Base-by-base conservation (phyloP, 768 basidiomycete species). In the Panaeolus papilionaceus region DNA sequence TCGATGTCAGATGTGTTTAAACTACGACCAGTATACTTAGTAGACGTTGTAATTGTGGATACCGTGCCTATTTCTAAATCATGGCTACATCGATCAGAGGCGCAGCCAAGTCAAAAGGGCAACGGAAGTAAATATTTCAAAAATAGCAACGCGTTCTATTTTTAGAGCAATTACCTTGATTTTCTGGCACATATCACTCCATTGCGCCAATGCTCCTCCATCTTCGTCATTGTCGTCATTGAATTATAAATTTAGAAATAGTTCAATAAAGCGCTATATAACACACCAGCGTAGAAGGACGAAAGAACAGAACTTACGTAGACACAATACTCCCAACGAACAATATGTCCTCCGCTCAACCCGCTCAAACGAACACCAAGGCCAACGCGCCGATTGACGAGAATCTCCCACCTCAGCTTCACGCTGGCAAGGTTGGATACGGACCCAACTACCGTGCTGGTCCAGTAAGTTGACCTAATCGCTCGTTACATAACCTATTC, bases 361-460 rank as follows among this genome's bases (percentile, higher is more conserved):
- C 54, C 20, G 28, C 61, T 62, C 38, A 44, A 65, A 61, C 39
- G 16, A 28, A 28, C 20, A 39, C 23, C 42, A 38, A 54, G 63
- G 7, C 28, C 3, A n/a, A 33, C 38, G 23, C 16, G 23, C 63
- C 63, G 26, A 39, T 28, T 4, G 65, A 68, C 2, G 42, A 26
- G 54, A n/a, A 61, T 61, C 80, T 83, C 61, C 84, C 84, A 9
- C 78, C 80, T 44, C 83, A 85, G 71, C 75, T 66, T 18, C 84
- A 85, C 58, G 81, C 83, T 2, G 84, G 84, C 1, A 74, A 73
- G 28, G 82, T 85, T 9, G 84, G 84, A 0, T 79, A 77, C 58
- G 84, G 84, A 0, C 84, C 84, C 0, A 79, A 82, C 37, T 84
- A 78, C 63, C 69, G 75, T 38, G 40, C 70, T 23, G 73, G 73